A percentile compares a stretch with the other conserved stretches of the same genome.
Conservation (phyloP, 2,329 filamentous ascomycete species). For the Xenosphaeropsis pyriputrescens region DNA sequence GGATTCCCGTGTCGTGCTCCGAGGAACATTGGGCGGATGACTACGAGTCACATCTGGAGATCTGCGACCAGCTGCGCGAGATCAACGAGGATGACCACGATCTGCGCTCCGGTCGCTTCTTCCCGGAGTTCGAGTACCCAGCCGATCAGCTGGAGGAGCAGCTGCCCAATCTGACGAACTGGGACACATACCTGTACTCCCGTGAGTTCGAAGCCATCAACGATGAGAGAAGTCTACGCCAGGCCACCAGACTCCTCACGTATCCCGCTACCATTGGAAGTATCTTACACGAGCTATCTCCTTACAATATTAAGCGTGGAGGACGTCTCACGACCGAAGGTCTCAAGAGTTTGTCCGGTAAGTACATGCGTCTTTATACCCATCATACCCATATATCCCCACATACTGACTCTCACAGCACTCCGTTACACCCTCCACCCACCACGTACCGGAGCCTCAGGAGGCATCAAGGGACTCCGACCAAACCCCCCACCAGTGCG, state of each 20-base stretch:
- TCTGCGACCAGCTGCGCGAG: slow-evolving; percentile 81
- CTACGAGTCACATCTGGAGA: slow-evolving; percentile 81
- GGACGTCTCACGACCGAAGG: slow-evolving; percentile 76
- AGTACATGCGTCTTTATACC: slow-evolving; percentile 13
- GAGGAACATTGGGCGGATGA: slow-evolving; percentile 94
- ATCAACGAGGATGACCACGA: slow-evolving; percentile 99
- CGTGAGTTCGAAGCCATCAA: slow-evolving; percentile 85
- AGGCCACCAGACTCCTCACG: slow-evolving; percentile 83
- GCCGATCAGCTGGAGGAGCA: slow-evolving; percentile 83
- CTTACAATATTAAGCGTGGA: slow-evolving; percentile 65
- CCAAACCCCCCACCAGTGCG: slow-evolving; percentile 78
- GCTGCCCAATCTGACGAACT: slow-evolving; percentile 93
- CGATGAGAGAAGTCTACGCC: slow-evolving; percentile 77
- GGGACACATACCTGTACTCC: slow-evolving; percentile 94
- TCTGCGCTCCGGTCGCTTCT: slow-evolving; percentile 75
- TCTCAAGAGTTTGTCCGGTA: slow-evolving; percentile 85
- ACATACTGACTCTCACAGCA: slow-evolving; percentile 41
- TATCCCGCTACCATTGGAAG: slow-evolving; percentile 89
- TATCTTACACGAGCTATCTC: slow-evolving; percentile 85
- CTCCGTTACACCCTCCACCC: slow-evolving; percentile 90
- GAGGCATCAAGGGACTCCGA: slow-evolving; percentile 63
- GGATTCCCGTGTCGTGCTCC: slow-evolving; percentile 83
- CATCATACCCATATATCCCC: slow-evolving; percentile 5
- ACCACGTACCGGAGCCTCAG: slow-evolving; percentile 60
- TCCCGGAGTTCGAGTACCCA: slow-evolving; percentile 88